Evolutionary conservation across 352 stramenopile genomes (phyloP).

Genomic region (Pythium apleroticum): DNA sequence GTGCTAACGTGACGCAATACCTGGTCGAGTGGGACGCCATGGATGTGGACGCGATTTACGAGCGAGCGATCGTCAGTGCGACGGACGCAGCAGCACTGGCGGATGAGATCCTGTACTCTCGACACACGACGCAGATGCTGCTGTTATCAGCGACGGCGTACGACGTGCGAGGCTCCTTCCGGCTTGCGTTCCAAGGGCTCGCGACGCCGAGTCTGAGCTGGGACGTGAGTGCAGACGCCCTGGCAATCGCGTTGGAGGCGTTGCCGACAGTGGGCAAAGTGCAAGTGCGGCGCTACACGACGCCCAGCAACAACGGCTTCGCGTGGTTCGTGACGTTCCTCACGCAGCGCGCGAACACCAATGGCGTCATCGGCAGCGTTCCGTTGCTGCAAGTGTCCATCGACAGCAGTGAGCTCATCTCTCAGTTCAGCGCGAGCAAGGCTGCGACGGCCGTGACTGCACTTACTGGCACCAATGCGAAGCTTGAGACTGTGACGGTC

Average conservation of each 20-base stretch:
- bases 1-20: conserved; percentile 81
- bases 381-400: conserved; percentile 75
- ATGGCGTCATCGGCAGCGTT: conserved; percentile 50
- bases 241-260: conserved; percentile 77
- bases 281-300: conserved; percentile 62
- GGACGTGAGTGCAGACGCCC: conserved; percentile 71
- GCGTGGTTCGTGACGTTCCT: conserved; percentile 84
- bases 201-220: conserved; percentile 72
- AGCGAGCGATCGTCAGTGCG: conserved; percentile 32
- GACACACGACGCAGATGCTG: conserved; percentile 88
- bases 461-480: conserved; percentile 76
- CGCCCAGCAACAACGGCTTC: conserved; percentile 61
- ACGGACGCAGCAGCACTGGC: conserved; percentile 32
- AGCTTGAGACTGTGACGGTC: conserved; percentile 71
- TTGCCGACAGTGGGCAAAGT: conserved; percentile 86
- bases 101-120: conserved; percentile 77
- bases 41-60: conserved; percentile 62
- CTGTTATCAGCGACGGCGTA: conserved; percentile 78
- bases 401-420: conserved; percentile 56
- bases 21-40: conserved; percentile 94
- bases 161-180: conserved; percentile 87
- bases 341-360: conserved; percentile 48
- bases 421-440: conserved; percentile 49
- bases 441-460: conserved; percentile 31
- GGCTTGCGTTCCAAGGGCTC: conserved; percentile 67